Evolutionary conservation across 164 flowering plant species (phyloP).

Genomic region (Tetrastigma voinierianum): DNA sequence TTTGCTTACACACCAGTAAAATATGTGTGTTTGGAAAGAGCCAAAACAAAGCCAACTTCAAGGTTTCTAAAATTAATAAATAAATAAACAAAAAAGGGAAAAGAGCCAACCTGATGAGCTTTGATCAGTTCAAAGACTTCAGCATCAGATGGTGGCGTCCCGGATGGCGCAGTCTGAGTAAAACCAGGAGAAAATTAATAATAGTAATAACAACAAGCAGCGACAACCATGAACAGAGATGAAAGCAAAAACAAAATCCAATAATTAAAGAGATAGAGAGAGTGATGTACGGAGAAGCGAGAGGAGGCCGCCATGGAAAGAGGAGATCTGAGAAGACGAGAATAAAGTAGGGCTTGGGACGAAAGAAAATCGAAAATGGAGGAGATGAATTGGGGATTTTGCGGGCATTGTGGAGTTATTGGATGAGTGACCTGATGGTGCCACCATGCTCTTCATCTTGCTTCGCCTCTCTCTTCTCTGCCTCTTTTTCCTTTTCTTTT

Average conservation of each 20-base stretch:
- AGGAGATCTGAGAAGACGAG: slow-evolving; percentile 8
- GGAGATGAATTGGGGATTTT: slow-evolving; percentile 8
- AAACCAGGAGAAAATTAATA: background rate
- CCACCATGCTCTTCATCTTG: slow-evolving; percentile 22
- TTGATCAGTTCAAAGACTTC: slow-evolving; percentile 48
- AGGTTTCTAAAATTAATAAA: background rate
- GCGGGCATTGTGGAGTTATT: slow-evolving; percentile 10
- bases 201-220: background rate
- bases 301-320: slow-evolving; percentile 43
- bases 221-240: background rate
- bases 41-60: background rate
- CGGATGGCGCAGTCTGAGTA: slow-evolving; percentile 30
- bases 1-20: no score
- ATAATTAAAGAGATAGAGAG: background rate
- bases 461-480: background rate
- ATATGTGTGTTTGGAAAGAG: background rate
- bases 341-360: background rate
- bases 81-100: background rate
- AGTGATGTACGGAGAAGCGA: slow-evolving; percentile 32
- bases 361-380: background rate
- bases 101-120: slow-evolving; percentile 55
- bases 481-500: background rate
- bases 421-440: background rate
- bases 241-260: background rate
- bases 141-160: slow-evolving; percentile 20